Conservation (phyloP, 352 stramenopile species). For the Pythium folliculosum region DNA sequence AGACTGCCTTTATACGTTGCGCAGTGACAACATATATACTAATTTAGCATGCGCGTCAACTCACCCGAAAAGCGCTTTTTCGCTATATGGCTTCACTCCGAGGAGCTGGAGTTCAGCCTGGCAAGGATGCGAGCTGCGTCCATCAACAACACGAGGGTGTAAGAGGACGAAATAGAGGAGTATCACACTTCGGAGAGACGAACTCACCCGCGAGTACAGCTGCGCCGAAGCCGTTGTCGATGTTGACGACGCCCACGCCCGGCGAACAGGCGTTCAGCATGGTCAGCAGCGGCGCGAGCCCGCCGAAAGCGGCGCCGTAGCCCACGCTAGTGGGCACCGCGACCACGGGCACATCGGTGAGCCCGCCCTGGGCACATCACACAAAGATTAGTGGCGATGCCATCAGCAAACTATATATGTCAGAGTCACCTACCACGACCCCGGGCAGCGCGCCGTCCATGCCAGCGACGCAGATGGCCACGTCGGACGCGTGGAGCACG, state of each 20-base stretch:
- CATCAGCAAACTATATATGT: neutral
- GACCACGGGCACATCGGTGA: conserved; percentile 84
- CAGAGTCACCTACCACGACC: conserved; percentile 87
- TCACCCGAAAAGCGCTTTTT: neutral
- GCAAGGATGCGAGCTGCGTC: conserved; percentile 28
- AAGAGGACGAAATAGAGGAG: no score
- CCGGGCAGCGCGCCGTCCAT: conserved; percentile 97
- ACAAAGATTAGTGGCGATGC: neutral
- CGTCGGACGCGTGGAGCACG: conserved; percentile 83
- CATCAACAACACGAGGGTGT: neutral
- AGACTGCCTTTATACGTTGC: conserved; percentile 23
- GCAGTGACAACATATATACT: conserved; percentile 26
- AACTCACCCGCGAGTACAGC: conserved; percentile 89
- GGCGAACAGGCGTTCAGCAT: conserved; percentile 98
- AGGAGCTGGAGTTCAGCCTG: no score
- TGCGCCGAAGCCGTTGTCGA: conserved; percentile 98
- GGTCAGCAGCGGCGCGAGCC: conserved; percentile 94
- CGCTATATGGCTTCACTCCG: conserved; percentile 11
- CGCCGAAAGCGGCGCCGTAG: conserved; percentile 87
- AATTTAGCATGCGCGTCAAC: conserved; percentile 10
- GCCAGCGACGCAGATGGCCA: conserved; percentile 95
- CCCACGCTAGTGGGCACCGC: conserved; percentile 94
- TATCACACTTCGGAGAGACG: neutral
- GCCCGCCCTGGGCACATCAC: conserved; percentile 47
- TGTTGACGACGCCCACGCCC: conserved; percentile 99